Percentiles rank a stretch among this genome's conserved stretches.
These are phyloP conservation scores for Ambrosia artemisiifolia DNA, from an alignment of 129 eudicot species.

Conservation along the genomic window DNA sequence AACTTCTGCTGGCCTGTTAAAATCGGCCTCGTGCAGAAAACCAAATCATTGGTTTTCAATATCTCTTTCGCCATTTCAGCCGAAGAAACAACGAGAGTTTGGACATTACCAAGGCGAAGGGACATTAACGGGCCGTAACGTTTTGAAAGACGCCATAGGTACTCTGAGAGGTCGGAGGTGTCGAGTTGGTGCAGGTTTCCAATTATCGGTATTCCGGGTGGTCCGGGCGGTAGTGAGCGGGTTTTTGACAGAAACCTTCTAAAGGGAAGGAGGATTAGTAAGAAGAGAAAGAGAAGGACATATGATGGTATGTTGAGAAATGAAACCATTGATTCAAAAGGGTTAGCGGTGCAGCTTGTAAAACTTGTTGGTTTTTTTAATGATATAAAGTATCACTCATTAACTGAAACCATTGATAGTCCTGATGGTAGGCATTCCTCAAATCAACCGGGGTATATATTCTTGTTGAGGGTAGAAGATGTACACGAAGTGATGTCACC, in stretches of 20 bases:
- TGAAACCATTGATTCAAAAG: too few species aligned
- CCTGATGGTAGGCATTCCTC: too few species aligned
- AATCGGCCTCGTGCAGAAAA: conserved; percentile 25
- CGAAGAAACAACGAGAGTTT: conserved; percentile 35
- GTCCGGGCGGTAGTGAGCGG: conserved; percentile 36
- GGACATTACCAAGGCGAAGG: conserved; percentile 24
- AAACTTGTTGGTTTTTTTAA: too few species aligned
- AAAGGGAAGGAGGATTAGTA: conserved; percentile 4
- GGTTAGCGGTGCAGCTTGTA: too few species aligned
- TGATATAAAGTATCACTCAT: too few species aligned
- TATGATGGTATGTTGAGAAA: too few species aligned
- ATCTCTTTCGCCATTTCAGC: conserved; percentile 39
- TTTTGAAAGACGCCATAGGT: conserved; percentile 33
- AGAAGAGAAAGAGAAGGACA: too few species aligned
- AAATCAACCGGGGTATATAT: too few species aligned
- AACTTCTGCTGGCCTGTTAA: conserved; percentile 22
- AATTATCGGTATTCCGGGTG: conserved; percentile 40
- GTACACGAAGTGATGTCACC: too few species aligned
- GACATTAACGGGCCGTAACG: conserved; percentile 42
- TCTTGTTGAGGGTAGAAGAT: too few species aligned
- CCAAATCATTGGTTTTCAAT: conserved; percentile 34
- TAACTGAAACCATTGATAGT: too few species aligned
- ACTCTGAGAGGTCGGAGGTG: conserved; percentile 13
- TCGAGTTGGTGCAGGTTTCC: conserved; percentile 40
- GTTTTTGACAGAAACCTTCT: not conserved